These are phyloP conservation scores for Lasiodiplodia citricola DNA, from an alignment of 2,329 filamentous ascomycete genomes.

Conservation along the genomic window DNA sequence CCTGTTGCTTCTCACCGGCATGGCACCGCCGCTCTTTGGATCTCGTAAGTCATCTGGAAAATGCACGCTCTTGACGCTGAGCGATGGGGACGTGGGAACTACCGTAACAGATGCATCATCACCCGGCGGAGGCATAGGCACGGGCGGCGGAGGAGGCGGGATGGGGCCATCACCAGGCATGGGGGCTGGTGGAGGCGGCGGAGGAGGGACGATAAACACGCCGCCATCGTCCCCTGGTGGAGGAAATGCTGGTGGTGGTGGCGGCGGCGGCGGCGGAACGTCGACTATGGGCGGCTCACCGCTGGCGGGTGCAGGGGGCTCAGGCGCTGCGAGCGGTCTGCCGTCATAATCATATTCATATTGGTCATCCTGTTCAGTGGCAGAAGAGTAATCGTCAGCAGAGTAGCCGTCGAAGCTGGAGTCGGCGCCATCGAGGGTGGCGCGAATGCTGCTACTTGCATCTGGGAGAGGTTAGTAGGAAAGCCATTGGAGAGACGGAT, in stretches of 20 bases:
- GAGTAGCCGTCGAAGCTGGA: neutral
- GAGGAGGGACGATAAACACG: conserved; percentile 2
- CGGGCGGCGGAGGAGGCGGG: neutral
- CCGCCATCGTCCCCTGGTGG: neutral
- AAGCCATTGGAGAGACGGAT: neutral
- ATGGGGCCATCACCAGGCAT: neutral
- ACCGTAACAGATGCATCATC: neutral
- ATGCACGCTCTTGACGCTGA: conserved; percentile 26
- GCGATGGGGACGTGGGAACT: conserved; percentile 11
- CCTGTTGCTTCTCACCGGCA: neutral
- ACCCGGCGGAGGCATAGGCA: neutral
- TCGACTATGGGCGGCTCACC: neutral
- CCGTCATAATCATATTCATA: neutral
- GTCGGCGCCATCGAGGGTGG: neutral
- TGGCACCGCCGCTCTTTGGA: neutral
- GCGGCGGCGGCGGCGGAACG: neutral
- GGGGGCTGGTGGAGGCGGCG: neutral
- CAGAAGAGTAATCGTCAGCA: neutral
- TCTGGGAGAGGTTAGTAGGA: conserved; percentile 4
- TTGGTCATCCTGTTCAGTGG: conserved; percentile 12
- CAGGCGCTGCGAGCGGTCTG: neutral
- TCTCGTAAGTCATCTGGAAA: conserved; percentile 24
- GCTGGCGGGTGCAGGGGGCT: neutral
- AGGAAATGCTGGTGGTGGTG: neutral
- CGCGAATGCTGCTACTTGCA: conserved; percentile 25